Evolutionary conservation across 169 alveolate species (phyloP), one percentile per base, ranked within the genome.

Genomic region (Prorocentrum cordatum): DNA sequence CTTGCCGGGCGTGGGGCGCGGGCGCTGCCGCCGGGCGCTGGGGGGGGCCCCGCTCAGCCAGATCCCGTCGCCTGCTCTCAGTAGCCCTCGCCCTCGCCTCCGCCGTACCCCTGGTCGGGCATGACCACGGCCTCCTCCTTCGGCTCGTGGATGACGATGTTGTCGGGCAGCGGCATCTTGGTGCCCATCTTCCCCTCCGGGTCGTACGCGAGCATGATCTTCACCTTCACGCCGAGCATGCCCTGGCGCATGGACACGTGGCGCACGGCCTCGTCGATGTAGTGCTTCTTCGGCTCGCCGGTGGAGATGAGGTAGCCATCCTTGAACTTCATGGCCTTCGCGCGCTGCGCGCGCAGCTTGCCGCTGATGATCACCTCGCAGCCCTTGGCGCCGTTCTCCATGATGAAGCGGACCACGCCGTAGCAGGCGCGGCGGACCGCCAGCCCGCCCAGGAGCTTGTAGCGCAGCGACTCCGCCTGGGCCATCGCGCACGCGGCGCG

Each of bases 301-400:
- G 99, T 98, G 85, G 99, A 97, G 94, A 98, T 96, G 94, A 98
- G 93, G 94, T 97, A 98, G 95, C 97, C 97, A 32, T 93, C 93
- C 47, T 79, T 39, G 89, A 96, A 97, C 98, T 94, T 98, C 92
- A 84, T 84, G 27, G 90, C 90, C 97, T 98, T 98, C 90, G 99
- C 99, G 94, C 99, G 98, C 95, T 98, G 99, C 75, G 99, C 99
- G 92, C 99, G 96, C 82, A 98, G 95, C 95, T 98, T 98, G 24
- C 99, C 99, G 79, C 99, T 97, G 88, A 98, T 98, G 91, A 98
- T 98, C 88, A 98, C 98, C 94, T 98, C 99, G 91, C 99, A 97
- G 72, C 99, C 99, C 72, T 91, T 95, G 92, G 99, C 99, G 70
- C 99, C 99, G 39, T 97, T 96, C 92, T 96, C 97, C 99, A 97